phyloP scores from a whole-genome alignment of 2,329 filamentous ascomycete species.

The Elsinoe necatrix region DNA sequence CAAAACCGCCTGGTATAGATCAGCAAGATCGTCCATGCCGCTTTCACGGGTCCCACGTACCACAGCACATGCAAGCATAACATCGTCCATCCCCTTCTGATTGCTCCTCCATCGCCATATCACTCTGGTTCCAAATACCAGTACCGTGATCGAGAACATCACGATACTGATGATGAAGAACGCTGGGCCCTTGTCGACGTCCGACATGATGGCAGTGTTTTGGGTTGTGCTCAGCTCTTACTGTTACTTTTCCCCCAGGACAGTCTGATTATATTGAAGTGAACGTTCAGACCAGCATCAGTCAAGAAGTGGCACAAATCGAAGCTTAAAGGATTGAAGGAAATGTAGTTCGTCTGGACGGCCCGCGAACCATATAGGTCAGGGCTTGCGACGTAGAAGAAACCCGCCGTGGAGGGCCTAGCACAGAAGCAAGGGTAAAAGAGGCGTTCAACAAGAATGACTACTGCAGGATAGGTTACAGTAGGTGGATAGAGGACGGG shows the following conservation, averaged over 20 bases:
- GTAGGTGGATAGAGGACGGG: not conserved
- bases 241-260: not conserved
- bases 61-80: conserved; percentile 7
- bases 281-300: conserved; percentile 7
- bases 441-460: not conserved
- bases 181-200: conserved; percentile 10
- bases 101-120: conserved; percentile 12
- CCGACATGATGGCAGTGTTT: not conserved
- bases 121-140: not conserved
- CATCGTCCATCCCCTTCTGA: conserved; percentile 9
- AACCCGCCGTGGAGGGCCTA: not conserved
- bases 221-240: not conserved
- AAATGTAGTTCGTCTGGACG: conserved; percentile 7
- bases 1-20: not conserved
- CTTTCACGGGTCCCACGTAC: not conserved
- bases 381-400: not conserved
- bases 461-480: conserved; percentile 1
- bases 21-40: not conserved
- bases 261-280: not conserved
- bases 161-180: conserved; percentile 14
- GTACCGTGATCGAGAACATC: conserved; percentile 4
- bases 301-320: not conserved
- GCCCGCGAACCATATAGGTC: conserved; percentile 8
- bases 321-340: conserved; percentile 5
- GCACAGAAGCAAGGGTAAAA: not conserved